Evolutionary conservation across 257 asterid genomes (phyloP), one percentile per base, ranked within the genome.

Genomic region (Handroanthus guayacan): DNA sequence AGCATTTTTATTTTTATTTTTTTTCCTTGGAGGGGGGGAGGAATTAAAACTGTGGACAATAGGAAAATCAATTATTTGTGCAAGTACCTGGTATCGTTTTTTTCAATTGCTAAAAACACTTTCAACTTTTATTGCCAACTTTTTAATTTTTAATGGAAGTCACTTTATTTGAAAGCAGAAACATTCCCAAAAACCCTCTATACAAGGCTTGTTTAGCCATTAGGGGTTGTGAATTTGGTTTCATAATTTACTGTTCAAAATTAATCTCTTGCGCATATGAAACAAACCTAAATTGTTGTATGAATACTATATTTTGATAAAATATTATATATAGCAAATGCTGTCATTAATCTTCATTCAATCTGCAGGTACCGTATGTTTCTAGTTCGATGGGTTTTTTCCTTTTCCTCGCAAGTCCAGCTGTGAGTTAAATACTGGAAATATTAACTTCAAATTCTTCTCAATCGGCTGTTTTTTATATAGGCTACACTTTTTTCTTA

Each of bases 331-430:
- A 16, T 25, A 1, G 31, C 8, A 10, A 6, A 70, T 9, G 44
- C 16, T 13, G 51, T 78, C 20, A 2, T 70, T n/a, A n/a, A n/a
- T 79, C 51, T 50, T 67, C 56, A 5, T 54, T 44, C 61, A 58
- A 63, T 74, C 10, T 78, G 64, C 66, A 91, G 97, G 97, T 92
- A 75, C 95, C 97, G n/a, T 92, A 90, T 75, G 93, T 86, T 54
- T 82, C 93, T 74, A 87, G 96, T 45, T 68, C 75, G 8, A 39
- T 41, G 50, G 86, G 88, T 38, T 7, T 79, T 57, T 82, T 84
- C 38, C 88, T 84, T 69, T 79, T 84, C 74, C 65, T 84, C 38
- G 4, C 88, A 48, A 67, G 76, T 62, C 88, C 88, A 39, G 75
- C 58, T 62, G 88, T 84, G 82, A 84, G 88, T 82, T 12, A 14